Conservation (phyloP, 2,329 filamentous ascomycete genomes). For the Diplodia scrobiculata region DNA sequence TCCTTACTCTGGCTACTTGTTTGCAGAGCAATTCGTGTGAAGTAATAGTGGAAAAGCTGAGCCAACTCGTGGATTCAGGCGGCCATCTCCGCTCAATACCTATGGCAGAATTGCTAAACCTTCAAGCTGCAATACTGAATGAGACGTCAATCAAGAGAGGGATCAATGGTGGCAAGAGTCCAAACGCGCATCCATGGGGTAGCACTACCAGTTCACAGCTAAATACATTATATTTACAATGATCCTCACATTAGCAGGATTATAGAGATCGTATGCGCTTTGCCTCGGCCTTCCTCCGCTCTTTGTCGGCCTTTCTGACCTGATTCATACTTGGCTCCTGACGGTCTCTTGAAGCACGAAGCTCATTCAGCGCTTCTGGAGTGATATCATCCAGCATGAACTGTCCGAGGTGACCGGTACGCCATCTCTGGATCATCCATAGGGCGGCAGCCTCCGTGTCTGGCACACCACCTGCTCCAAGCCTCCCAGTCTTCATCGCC, state of each 20-base stretch:
- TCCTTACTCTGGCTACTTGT: too few relatives aligned
- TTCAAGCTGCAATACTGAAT: too few relatives aligned
- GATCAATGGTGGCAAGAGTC: not conserved
- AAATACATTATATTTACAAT: not conserved
- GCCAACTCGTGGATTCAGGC: too few relatives aligned
- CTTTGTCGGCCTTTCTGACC: constrained; percentile 67
- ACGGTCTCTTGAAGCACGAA: constrained; percentile 50
- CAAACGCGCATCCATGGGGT: not conserved
- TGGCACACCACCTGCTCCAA: constrained; percentile 71
- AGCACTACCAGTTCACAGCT: not conserved
- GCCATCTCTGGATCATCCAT: constrained; percentile 81
- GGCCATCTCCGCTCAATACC: too few relatives aligned
- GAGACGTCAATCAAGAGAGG: not conserved
- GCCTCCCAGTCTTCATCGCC: constrained; percentile 71
- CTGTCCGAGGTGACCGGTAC: constrained; percentile 70
- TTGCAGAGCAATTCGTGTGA: too few relatives aligned
- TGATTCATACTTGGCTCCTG: constrained; percentile 65
- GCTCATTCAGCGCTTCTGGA: constrained; percentile 60
- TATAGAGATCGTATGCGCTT: not conserved
- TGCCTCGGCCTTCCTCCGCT: constrained; percentile 34
- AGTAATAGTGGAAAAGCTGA: too few relatives aligned
- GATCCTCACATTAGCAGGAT: not conserved
- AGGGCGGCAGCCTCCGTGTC: constrained; percentile 73
- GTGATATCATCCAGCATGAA: constrained; percentile 79
- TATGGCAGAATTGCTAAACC: too few relatives aligned